A percentile compares a stretch with the other conserved stretches of the same genome.
These are phyloP conservation scores for Craterostigma plantagineum DNA, from an alignment of 257 asterid species.

Conservation along the genomic window DNA sequence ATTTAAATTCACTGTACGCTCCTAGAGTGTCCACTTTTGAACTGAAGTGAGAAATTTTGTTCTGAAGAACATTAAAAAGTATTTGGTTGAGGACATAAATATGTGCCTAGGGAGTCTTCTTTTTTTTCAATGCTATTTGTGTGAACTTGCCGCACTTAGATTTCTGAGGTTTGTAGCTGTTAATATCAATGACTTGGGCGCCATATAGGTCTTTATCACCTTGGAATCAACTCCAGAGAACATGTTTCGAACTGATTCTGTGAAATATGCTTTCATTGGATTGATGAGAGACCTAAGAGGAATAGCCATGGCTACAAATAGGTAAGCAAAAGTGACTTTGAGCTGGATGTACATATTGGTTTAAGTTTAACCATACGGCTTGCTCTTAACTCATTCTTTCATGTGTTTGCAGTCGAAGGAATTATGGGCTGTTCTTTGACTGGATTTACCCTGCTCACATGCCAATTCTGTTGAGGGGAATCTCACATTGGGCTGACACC, in stretches of 20 bases:
- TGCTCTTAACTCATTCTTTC: conserved; percentile 10
- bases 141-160: no score
- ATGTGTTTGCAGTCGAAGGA: conserved; percentile 63
- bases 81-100: no score
- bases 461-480: conserved; percentile 73
- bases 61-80: no score
- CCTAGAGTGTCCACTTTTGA: no score
- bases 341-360: conserved; percentile 3
- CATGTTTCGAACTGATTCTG: conserved; percentile 70
- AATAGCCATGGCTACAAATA: conserved; percentile 83
- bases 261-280: conserved; percentile 78
- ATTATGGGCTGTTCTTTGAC: conserved; percentile 81
- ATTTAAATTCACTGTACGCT: no score
- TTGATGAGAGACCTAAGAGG: conserved; percentile 98
- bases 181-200: conserved; percentile 9
- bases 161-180: not conserved
- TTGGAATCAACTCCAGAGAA: conserved; percentile 69
- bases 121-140: no score
- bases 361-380: conserved; percentile 4
- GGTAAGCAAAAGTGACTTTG: conserved; percentile 23
- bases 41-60: no score
- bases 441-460: conserved; percentile 97
- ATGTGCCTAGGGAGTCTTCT: no score
- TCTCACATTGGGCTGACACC: conserved; percentile 87
- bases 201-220: conserved; percentile 46